Base-by-base conservation (phyloP, 208 protist species). In the Porcisia hertigi region DNA sequence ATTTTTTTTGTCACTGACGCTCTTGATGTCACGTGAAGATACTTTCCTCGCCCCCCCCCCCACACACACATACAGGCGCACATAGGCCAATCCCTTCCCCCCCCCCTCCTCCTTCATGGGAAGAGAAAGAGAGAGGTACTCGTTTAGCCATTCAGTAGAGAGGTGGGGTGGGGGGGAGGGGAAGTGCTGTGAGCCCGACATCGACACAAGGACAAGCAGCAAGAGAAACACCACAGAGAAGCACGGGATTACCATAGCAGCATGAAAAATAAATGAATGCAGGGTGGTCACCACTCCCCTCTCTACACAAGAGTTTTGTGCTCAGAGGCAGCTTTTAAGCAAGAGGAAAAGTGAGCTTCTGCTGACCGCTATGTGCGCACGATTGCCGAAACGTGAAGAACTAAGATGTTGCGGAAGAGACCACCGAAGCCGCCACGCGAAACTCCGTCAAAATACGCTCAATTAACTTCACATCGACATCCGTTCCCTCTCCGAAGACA, bases 401-500 rank as follows among this genome's bases (percentile, higher is more conserved):
- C 39, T 25, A 54, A 11, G 66, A 41, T 30, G 69, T 53, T 34
- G 23, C 30, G 23, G 69, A 59, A 45, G 49, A 59, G 9, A 62
- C 69, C 52, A 3, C 45, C 8, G 67, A 52, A 20, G 71, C 73
- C 6, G 77, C 76, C 47, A 90, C 81, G 25, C 71, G 64, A 16
- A 90, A 73, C 69, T 87, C 81, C 12, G 66, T 77, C 66, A 90
- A 69, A 9, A 90, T 83, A 9, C 75, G 69, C 52, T 60, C 59
- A 75, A 88, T 65, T 49, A 83, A 30, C 52, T 36, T 47, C 23
- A 58, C 49, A 45, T 86, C 79, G 23, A 70, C 72, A 41, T 77
- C 55, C 12, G 84, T 63, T 14, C 81, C 81, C 59, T 91, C 87
- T 45, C 84, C 87, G 55, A 88, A 79, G 34, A 80, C 53, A 0